Percentiles rank a stretch among this genome's conserved stretches.
These are phyloP conservation scores for Microbotryum intermedium DNA, from an alignment of 1,284 basidiomycete species.

Conservation along the genomic window DNA sequence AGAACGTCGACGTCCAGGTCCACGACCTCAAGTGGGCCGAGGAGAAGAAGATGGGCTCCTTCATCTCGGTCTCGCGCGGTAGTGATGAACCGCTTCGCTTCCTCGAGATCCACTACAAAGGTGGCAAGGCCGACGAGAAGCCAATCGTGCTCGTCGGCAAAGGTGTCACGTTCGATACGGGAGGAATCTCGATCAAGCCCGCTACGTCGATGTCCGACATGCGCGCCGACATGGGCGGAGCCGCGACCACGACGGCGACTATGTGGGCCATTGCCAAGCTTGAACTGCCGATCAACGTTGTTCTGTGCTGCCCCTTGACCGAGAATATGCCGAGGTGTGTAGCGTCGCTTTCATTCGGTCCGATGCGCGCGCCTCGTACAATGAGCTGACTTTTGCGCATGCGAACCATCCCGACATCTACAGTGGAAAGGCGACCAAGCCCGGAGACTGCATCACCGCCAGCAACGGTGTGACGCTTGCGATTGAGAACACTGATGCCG, in stretches of 20 bases:
- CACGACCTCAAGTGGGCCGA: conserved; percentile 69
- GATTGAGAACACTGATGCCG: conserved; percentile 82
- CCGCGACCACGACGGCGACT: conserved; percentile 65
- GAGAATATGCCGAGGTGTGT: conserved; percentile 63
- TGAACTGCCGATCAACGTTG: conserved; percentile 66
- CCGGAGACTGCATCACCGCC: conserved; percentile 65
- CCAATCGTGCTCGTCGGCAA: conserved; percentile 60
- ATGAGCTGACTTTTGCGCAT: too few relatives aligned
- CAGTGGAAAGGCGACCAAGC: conserved; percentile 68
- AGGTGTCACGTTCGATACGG: conserved; percentile 70
- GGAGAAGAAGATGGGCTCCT: conserved; percentile 74
- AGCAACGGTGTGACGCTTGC: conserved; percentile 84
- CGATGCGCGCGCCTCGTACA: too few relatives aligned
- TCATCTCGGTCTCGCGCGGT: conserved; percentile 79
- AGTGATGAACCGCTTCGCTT: conserved; percentile 76
- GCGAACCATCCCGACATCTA: conserved; percentile 31
- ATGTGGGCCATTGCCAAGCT: conserved; percentile 72
- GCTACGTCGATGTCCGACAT: conserved; percentile 51
- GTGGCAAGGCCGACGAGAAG: conserved; percentile 42
- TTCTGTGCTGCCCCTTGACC: conserved; percentile 63
- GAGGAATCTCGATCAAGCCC: conserved; percentile 80
- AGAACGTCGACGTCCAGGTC: conserved; percentile 61
- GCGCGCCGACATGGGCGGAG: conserved; percentile 69
- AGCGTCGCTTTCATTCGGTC: too few relatives aligned
- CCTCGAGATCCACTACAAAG: conserved; percentile 80